These are phyloP conservation scores for Rhytidhysteron rufulum DNA, from an alignment of 2,329 filamentous ascomycete species.

Conservation along the genomic window DNA sequence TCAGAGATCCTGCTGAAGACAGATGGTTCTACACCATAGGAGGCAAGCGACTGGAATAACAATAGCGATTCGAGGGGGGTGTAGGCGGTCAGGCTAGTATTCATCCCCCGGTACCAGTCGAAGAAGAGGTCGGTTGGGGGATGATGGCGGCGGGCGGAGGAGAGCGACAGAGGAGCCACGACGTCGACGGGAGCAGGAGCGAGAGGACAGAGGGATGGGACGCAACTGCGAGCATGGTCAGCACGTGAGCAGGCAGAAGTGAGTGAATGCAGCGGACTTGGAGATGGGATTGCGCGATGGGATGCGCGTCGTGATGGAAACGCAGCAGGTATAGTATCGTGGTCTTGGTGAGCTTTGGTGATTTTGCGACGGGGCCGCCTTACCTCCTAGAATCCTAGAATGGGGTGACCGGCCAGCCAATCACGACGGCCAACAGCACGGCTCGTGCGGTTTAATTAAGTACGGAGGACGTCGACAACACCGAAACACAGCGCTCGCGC, in stretches of 20 bases:
- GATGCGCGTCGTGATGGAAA: conserved; percentile 3
- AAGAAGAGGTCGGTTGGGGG: conserved; percentile 14
- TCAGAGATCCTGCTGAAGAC: conserved; percentile 72
- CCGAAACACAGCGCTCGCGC: too few relatives aligned
- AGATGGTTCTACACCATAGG: conserved; percentile 60
- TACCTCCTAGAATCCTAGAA: conserved; percentile 4
- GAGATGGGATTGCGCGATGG: conserved; percentile 9
- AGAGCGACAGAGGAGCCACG: conserved; percentile 33
- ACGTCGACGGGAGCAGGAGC: too few relatives aligned
- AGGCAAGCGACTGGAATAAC: conserved; percentile 74
- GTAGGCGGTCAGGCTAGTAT: conserved; percentile 61
- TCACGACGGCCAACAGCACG: conserved; percentile 8
- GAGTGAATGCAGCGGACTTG: conserved; percentile 9
- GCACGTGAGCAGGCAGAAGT: conserved; percentile 17
- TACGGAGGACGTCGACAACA: too few relatives aligned
- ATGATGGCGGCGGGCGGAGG: conserved; percentile 23
- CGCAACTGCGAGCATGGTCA: conserved; percentile 18
- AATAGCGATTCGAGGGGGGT: conserved; percentile 83
- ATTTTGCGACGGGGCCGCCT: conserved; percentile 8
- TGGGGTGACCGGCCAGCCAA: too few relatives aligned
- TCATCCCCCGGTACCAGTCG: conserved; percentile 46
- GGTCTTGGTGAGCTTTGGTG: conserved; percentile 11
- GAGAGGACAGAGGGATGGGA: too few relatives aligned
- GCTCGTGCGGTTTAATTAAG: too few relatives aligned
- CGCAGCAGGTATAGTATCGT: neutral